These are phyloP conservation scores for Oryza punctata DNA, from an alignment of 176 grass and related monocot genomes.

Conservation along the genomic window DNA sequence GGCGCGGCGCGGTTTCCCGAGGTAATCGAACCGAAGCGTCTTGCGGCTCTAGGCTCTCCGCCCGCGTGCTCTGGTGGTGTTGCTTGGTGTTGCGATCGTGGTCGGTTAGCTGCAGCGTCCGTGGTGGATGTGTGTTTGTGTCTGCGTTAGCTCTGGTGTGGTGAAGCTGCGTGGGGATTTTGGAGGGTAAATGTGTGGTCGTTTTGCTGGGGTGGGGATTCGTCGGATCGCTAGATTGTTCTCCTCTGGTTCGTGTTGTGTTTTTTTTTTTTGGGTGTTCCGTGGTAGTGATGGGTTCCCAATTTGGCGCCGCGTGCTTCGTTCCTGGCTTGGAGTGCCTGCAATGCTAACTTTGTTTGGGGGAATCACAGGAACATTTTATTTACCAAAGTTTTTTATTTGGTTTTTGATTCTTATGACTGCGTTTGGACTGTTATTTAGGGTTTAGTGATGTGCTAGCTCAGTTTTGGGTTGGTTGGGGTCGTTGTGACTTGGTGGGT, in stretches of 20 bases:
- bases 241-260: neutral
- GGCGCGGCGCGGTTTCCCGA: neutral
- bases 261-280: neutral
- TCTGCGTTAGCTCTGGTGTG: neutral
- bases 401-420: neutral
- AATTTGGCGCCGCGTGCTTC: neutral
- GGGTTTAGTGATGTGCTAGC: slow-evolving; percentile 18
- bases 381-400: neutral
- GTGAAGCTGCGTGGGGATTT: neutral
- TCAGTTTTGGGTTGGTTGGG: slow-evolving; percentile 1
- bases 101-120: neutral
- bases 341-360: neutral
- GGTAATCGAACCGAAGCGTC: neutral
- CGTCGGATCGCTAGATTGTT: neutral
- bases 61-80: neutral
- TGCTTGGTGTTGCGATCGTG: neutral
- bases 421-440: neutral
- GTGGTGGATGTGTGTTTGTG: neutral
- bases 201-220: neutral
- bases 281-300: neutral
- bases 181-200: neutral
- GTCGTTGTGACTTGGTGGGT: neutral
- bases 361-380: neutral
- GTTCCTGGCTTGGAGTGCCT: neutral
- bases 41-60: too few relatives aligned